Evolutionary conservation across 1,139 yeast genomes (phyloP).

Genomic region (Hansenula anomala): DNA sequence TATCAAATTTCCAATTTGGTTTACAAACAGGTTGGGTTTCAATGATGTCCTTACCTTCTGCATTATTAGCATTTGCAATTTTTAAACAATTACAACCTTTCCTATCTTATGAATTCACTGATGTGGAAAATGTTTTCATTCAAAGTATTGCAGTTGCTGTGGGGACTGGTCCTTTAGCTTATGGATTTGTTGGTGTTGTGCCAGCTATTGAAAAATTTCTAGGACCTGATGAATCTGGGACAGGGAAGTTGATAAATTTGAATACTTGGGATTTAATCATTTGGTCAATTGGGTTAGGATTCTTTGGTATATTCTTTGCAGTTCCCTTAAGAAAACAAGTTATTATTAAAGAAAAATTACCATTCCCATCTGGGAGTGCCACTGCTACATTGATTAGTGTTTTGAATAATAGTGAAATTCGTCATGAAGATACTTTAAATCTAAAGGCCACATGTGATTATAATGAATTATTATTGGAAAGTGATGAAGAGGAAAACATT

Average conservation of each 20-base stretch:
- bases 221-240: conserved; percentile 73
- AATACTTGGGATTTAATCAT: conserved; percentile 48
- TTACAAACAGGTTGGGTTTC: conserved; percentile 98
- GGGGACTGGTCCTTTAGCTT: conserved; percentile 95
- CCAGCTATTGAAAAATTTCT: conserved; percentile 93
- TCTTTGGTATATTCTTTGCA: conserved; percentile 94
- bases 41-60: conserved; percentile 98
- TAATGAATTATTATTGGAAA: conserved; percentile 23
- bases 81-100: conserved; percentile 50
- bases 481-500: conserved; percentile 16
- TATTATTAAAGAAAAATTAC: conserved; percentile 74
- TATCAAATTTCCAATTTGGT: conserved; percentile 94
- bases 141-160: conserved; percentile 95
- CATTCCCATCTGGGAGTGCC: conserved; percentile 95
- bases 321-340: conserved; percentile 84
- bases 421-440: conserved; percentile 34
- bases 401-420: conserved; percentile 62
- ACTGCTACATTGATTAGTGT: conserved; percentile 92
- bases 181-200: conserved; percentile 92
- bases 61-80: conserved; percentile 77
- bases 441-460: conserved; percentile 21
- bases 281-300: conserved; percentile 86
- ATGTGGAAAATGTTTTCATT: conserved; percentile 87
- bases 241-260: conserved; percentile 32
- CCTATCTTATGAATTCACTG: conserved; percentile 53